Conservation (phyloP, 2,329 filamentous ascomycete species). For the Westerdykella sp. region DNA sequence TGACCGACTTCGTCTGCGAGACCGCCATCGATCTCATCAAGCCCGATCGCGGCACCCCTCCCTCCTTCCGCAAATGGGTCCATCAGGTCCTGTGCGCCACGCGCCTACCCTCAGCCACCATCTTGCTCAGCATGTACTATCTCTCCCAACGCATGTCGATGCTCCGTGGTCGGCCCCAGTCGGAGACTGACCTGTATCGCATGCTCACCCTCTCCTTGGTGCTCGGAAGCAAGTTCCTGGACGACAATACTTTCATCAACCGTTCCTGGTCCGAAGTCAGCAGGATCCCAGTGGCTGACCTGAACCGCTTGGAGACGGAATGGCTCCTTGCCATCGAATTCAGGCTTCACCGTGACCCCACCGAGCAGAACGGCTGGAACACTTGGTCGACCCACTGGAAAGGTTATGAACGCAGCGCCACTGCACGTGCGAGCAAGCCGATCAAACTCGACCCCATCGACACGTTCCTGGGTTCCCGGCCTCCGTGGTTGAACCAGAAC, state of each 20-base stretch:
- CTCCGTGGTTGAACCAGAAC: conserved; percentile 36
- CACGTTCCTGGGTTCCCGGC: conserved; percentile 46
- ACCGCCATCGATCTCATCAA: conserved; percentile 71
- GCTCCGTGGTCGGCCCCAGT: conserved; percentile 49
- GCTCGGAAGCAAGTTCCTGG: conserved; percentile 89
- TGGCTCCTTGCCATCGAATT: conserved; percentile 81
- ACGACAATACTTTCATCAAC: conserved; percentile 97
- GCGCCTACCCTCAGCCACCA: conserved; percentile 81
- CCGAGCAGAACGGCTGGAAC: conserved; percentile 64
- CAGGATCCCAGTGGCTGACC: conserved; percentile 74
- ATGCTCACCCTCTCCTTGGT: conserved; percentile 80
- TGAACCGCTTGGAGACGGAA: conserved; percentile 80
- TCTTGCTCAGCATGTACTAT: conserved; percentile 85
- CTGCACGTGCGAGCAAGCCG: conserved; percentile 34
- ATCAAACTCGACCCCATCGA: conserved; percentile 56
- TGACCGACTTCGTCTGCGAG: conserved; percentile 91
- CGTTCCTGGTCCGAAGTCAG: conserved; percentile 95
- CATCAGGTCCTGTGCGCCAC: conserved; percentile 86
- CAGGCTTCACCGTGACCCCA: conserved; percentile 79
- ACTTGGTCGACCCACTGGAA: conserved; percentile 63
- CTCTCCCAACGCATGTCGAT: conserved; percentile 76
- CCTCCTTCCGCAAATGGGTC: conserved; percentile 85
- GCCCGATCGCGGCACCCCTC: conserved; percentile 54
- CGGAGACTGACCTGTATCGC: conserved; percentile 71
- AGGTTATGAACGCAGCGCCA: conserved; percentile 51